Evolutionary conservation across 257 asterid genomes (phyloP), one percentile per base, ranked within the genome.

Genomic region (Striga asiatica): DNA sequence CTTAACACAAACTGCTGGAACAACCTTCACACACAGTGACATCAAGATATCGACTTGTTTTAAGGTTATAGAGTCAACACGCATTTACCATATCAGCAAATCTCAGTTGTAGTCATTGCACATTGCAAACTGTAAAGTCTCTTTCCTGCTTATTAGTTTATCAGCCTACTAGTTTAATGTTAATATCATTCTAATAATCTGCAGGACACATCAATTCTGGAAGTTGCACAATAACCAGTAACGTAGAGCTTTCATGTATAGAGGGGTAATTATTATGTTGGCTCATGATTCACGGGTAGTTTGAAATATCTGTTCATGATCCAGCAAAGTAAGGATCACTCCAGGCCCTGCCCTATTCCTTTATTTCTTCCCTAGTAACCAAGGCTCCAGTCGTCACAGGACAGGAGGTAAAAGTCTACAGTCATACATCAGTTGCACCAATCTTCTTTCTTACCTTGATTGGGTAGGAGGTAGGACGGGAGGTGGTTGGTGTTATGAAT

Each of bases 271-370:
- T 12, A n/a, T n/a, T n/a, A n/a, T n/a, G n/a, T n/a, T n/a, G n/a
- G n/a, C n/a, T n/a, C n/a, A n/a, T n/a, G n/a, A n/a, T n/a, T n/a
- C n/a, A n/a, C n/a, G n/a, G n/a, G n/a, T n/a, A n/a, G n/a, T n/a
- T 42, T 42, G 50, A 14, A 54, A 41, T n/a, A 50, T 46, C 27
- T 38, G 21, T n/a, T 56, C 4, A 34, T 31, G 54, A 66, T 31
- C 5, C 37, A 27, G 62, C 54, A 66, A 54, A 60, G 17, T 20
- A 64, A 61, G 56, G 61, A 62, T 20, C 38, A 45, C 41, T 20
- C 60, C 22, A 25, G 54, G 37, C 29, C 49, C 49, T 46, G 25
- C 20, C 61, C 28, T 61, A 29, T 10, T 8, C 16, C 41, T 43
- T 3, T 38, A 8, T 17, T 59, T 19, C 20, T 34, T 54, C 27